Conservation (phyloP, 2,329 filamentous ascomycete genomes). For the Alternaria burnsii region DNA sequence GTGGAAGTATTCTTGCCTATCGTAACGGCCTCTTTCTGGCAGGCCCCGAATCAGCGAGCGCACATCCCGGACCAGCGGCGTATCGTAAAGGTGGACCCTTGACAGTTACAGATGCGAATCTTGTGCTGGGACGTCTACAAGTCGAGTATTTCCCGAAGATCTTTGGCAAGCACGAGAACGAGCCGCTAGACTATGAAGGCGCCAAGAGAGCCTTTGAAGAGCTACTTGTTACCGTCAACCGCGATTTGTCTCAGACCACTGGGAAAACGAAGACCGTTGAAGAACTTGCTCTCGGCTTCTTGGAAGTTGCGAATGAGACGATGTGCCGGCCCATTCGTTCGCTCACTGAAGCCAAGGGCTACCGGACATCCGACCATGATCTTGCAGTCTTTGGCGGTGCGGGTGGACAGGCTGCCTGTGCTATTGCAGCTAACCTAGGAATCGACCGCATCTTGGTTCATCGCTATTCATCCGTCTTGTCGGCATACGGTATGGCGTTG, state of each 20-base stretch:
- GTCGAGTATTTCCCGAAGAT: constrained; percentile 45
- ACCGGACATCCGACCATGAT: constrained; percentile 30
- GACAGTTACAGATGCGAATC: constrained; percentile 48
- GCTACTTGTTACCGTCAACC: constrained; percentile 56
- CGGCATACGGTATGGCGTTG: constrained; percentile 48
- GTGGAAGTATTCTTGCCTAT: constrained; percentile 54
- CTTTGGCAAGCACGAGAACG: constrained; percentile 43
- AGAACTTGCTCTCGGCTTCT: constrained; percentile 2
- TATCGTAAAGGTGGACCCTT: constrained; percentile 49
- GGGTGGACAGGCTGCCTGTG: constrained; percentile 57
- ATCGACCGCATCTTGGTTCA: constrained; percentile 57
- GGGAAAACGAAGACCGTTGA: constrained; percentile 37
- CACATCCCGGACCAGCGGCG: constrained; percentile 48
- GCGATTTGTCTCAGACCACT: constrained; percentile 31
- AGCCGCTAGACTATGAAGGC: constrained; percentile 54
- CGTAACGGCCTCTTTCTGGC: constrained; percentile 35
- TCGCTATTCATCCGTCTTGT: constrained; percentile 57
- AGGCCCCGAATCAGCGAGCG: constrained; percentile 42
- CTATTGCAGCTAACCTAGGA: constrained; percentile 55
- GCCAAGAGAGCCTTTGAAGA: constrained; percentile 54
- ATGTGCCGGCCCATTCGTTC: constrained; percentile 43
- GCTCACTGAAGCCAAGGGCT: constrained; percentile 40
- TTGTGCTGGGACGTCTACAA: constrained; percentile 43
- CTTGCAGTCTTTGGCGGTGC: constrained; percentile 42
- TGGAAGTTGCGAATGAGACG: constrained; percentile 39